Base-by-base conservation (phyloP, 2,329 filamentous ascomycete species). In the Pseudogymnoascus sp. region DNA sequence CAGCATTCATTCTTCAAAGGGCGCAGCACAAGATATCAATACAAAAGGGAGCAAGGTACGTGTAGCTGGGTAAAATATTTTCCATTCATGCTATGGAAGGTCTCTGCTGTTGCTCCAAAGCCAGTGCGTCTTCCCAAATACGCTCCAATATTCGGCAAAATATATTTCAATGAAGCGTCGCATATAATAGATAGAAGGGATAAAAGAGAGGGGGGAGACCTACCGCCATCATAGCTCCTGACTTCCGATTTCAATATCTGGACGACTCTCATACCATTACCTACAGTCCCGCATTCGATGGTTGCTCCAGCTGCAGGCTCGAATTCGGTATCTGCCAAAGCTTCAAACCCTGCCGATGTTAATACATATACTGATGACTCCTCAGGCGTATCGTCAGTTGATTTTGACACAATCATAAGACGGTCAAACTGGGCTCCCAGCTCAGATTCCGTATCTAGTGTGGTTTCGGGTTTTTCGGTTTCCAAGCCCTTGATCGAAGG, bases 211-310 rank as follows among this genome's bases (percentile, higher is more conserved):
- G 25, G 37, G 41, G 34, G 63, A 57, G 51, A 81, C 87, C 82
- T 76, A 93, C 91, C 88, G 76, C 88, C 88, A 74, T 98, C 93
- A 71, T 97, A 99, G 66, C 89, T 93, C 65, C 93, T 85, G 23
- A 98, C 86, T 72, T 98, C 93, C 1, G 87, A 91, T 68, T 88
- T 90, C 62, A 96, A 81, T 1, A 96, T 88, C 73, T 98, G 95
- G 14, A 98, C 88, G 36, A 98, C 87, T 65, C 92, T 86, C 73
- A 85, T 90, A 66, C 90, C 86, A 62, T 85, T 85, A n/a, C 89
- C 90, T 75, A 99, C 85, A 0, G 89, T 90, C 14, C 90, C 91
- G 16, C 95, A 89, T 69, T 96, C 90, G 57, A 98, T 82, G 0
- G 95, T 97, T 34, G 88, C 85, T 25, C 93, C 95, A 67, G 93